Conservation (phyloP, 805 yeast species). For the Candida schatavii region DNA sequence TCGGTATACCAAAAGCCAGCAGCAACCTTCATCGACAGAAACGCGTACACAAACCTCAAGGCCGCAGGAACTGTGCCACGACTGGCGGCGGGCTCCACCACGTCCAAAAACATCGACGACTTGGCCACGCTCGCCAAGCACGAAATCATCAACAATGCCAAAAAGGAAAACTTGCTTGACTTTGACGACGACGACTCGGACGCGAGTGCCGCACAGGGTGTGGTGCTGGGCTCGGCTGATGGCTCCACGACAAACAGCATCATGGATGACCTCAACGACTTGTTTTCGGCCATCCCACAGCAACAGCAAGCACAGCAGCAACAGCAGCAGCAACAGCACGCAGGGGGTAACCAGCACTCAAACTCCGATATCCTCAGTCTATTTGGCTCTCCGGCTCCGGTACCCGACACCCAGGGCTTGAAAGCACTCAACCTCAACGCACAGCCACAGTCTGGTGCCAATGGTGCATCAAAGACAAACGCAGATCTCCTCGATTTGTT, state of each 20-base stretch:
- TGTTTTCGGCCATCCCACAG: conserved; percentile 46
- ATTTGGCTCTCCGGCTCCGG: conserved; percentile 25
- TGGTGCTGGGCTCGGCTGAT: conserved; percentile 11
- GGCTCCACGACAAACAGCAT: conserved; percentile 33
- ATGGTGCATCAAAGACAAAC: too few species aligned
- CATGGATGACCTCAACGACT: conserved; percentile 72
- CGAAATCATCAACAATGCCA: conserved; percentile 62
- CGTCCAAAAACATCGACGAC: conserved; percentile 64
- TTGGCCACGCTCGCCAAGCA: conserved; percentile 72
- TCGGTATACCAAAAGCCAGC: conserved; percentile 89
- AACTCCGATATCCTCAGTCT: conserved; percentile 47
- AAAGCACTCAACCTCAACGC: conserved; percentile 11
- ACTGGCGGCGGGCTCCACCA: conserved; percentile 12
- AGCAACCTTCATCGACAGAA: conserved; percentile 51
- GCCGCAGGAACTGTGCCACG: conserved; percentile 1
- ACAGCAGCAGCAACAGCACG: conserved; percentile 12
- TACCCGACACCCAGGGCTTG: conserved; percentile 8
- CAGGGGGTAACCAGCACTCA: conserved; percentile 10
- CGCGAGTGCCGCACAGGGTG: conserved; percentile 12
- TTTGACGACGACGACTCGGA: conserved; percentile 63
- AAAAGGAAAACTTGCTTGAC: conserved; percentile 80
- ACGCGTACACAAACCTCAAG: conserved; percentile 28
- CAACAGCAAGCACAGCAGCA: conserved; percentile 16
- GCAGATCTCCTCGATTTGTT: conserved; percentile 40
- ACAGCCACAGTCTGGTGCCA: too few species aligned